phyloP scores from a whole-genome alignment of 805 yeast species.

The Torulaspora quercuum region DNA sequence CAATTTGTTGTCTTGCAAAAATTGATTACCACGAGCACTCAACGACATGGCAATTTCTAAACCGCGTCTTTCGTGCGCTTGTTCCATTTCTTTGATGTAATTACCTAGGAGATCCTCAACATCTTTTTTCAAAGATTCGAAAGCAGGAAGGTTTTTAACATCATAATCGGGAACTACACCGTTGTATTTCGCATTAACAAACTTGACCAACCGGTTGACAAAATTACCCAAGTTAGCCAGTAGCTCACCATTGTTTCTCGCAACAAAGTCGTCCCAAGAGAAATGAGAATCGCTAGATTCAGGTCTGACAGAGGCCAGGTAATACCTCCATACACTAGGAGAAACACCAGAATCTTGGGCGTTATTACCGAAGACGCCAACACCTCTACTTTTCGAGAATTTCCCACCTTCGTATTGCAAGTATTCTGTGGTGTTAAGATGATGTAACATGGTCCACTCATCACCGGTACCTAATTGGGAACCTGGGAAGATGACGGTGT shows the following conservation, averaged over 20 bases:
- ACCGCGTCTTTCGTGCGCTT: conserved; percentile 79
- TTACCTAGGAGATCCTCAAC: conserved; percentile 56
- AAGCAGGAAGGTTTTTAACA: conserved; percentile 46
- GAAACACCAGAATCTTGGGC: conserved; percentile 91
- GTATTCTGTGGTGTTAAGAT: conserved; percentile 91
- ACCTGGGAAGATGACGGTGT: conserved; percentile 96
- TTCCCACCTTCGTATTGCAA: conserved; percentile 97
- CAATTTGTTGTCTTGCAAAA: conserved; percentile 92
- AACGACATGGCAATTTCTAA: conserved; percentile 87
- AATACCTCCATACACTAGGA: conserved; percentile 97
- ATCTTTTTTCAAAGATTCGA: conserved; percentile 48
- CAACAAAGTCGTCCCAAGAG: conserved; percentile 94
- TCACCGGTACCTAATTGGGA: conserved; percentile 85
- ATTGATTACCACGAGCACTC: conserved; percentile 89
- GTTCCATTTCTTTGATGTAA: conserved; percentile 73
- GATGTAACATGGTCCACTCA: conserved; percentile 86
- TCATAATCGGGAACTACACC: conserved; percentile 79
- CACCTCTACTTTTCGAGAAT: conserved; percentile 95
- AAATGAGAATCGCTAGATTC: conserved; percentile 95
- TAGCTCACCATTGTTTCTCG: conserved; percentile 88
- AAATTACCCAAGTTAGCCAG: conserved; percentile 96
- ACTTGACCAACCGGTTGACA: conserved; percentile 89
- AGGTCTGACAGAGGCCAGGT: conserved; percentile 87
- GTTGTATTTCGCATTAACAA: conserved; percentile 83
- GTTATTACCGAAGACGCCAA: conserved; percentile 97